Conservation (phyloP, 1,284 basidiomycete species). For the Puccinia triticina region DNA sequence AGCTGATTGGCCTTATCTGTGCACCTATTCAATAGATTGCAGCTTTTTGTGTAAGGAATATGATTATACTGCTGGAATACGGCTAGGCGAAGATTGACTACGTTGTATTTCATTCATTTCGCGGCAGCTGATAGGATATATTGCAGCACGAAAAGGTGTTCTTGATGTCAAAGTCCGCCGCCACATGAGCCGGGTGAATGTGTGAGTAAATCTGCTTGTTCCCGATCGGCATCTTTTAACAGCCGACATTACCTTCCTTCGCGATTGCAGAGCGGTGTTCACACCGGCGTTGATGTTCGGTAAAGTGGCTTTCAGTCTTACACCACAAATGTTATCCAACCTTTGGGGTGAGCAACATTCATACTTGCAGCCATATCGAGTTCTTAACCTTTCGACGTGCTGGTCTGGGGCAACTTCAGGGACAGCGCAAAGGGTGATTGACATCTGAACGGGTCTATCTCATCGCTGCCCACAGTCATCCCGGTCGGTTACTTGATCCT, state of each 20-base stretch:
- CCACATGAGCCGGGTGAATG: constrained; percentile 36
- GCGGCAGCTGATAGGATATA: constrained; percentile 41
- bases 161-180: constrained; percentile 8
- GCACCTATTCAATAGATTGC: constrained; percentile 8
- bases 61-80: neutral
- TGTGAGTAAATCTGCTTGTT: constrained; percentile 16
- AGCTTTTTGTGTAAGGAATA: constrained; percentile 38
- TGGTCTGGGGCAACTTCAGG: neutral
- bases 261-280: constrained; percentile 55
- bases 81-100: neutral
- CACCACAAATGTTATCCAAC: constrained; percentile 61
- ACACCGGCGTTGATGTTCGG: constrained; percentile 61
- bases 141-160: constrained; percentile 22
- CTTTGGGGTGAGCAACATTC: constrained; percentile 56
- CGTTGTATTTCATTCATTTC: neutral
- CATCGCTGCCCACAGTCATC: constrained; percentile 54
- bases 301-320: constrained; percentile 62
- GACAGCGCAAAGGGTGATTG: neutral
- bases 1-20: neutral
- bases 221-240: constrained; percentile 44
- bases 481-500: constrained; percentile 62
- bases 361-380: neutral
- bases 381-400: neutral
- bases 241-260: constrained; percentile 53
- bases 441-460: neutral